Evolutionary conservation across 768 basidiomycete genomes (phyloP), one percentile per base, ranked within the genome.

Genomic region (Amanita pseudoporphyria): DNA sequence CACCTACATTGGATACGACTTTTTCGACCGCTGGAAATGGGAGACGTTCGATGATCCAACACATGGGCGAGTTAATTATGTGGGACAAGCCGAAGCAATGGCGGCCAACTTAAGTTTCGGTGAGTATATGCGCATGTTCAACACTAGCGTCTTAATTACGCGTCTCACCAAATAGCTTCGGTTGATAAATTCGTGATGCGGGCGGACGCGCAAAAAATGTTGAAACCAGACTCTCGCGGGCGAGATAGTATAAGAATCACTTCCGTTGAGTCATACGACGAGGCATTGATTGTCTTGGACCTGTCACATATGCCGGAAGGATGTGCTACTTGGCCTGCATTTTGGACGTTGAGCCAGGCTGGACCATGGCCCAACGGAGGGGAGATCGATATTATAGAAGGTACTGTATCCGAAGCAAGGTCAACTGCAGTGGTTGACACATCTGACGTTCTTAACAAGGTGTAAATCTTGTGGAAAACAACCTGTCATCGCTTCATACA

Each of bases 351-450:
- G 51, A 78, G 77, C 53, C 41, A 59, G 49, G 45, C 55, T 18
- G 75, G 76, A 0, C 77, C 74, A 5, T 83, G 81, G 81, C 81
- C 82, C 0, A 37, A 65, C 2, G 76, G 75, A n/a, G 79, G 79
- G 4, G 79, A 81, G 55, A 74, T 79, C 30, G 78, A 80, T 59
- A 73, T 81, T 49, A 71, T 81, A 18, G 80, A 82, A 63, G 79
- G 77, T 72, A 28, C 24, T 18, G 13, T 26, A 12, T 13, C 26
- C 9, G 6, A 18, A 24, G 9, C 24, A 19, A 26, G 19, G n/a
- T 10, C 12, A 13, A 13, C 21, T 40, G 12, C 14, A 16, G 43
- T 2, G 37, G 28, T 16, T 21, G 6, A 3, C 3, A 2, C 22
- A 10, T 39, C 38, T 48, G 10, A 47, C 45, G 18, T 18, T 5